Base-by-base conservation (phyloP, 805 yeast species). In the Metschnikowia proteae region DNA sequence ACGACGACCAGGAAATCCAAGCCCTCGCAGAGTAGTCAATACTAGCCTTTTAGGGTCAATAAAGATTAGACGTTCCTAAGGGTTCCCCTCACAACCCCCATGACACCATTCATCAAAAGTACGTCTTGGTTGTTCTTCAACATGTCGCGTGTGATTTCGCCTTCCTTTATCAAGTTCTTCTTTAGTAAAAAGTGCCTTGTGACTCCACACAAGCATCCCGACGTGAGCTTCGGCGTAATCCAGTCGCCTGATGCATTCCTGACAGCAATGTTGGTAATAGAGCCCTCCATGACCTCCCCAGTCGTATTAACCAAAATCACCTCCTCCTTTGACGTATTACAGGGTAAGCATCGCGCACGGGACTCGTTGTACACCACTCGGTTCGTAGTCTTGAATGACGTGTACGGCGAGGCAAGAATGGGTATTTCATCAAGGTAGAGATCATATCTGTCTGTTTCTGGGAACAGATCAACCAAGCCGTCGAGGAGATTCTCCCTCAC, bases 181-280 rank as follows among this genome's bases (percentile, higher is more conserved):
- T 70, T 63, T 8, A 89, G 60, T 42, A 92, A 66, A 63, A 76
- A 78, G 53, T 82, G 81, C 56, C 98, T 74, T 58, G 82, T 80
- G 0, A 86, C 89, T 8, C 98, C 97, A 65, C 89, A 83, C 41
- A 92, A 72, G 61, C 96, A 88, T 0, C 98, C 98, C 10, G 81
- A 69, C 1, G 81, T 70, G 29, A 90, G 69, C n/a, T 74, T 69
- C 1, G 99, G 98, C 0, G 98, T 92, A 3, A 83, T 67, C 92
- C 96, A 94, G 27, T 64, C 61, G 38, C 75, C 79, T 6, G 57
- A 60, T 35, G 57, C 60, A 44, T 81, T 64, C 57, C 62, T 66
- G 36, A 90, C 66, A 0, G 96, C 97, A 8, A 91, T 75, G 58
- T 86, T 88, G 10, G 94, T 82, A 13, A 89, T 83, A 2, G 94